These are phyloP conservation scores for Stagonosporopsis tanaceti DNA, from an alignment of 2,329 filamentous ascomycete species.

Conservation along the genomic window DNA sequence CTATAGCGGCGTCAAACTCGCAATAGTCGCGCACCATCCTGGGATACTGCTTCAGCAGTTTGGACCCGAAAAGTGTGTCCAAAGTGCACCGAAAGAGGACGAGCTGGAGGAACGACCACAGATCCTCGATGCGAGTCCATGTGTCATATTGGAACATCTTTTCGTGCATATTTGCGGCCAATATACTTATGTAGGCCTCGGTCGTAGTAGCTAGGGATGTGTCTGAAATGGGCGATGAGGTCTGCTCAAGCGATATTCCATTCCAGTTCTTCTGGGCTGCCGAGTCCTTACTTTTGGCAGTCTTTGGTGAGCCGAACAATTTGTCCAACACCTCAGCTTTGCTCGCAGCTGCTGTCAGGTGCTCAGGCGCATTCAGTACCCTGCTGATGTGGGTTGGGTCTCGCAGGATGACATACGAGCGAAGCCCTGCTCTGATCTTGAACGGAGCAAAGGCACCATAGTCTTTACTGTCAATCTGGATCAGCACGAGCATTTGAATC, in stretches of 20 bases:
- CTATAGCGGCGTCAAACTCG: constrained; percentile 32
- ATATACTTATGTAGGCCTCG: constrained; percentile 30
- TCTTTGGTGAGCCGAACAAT: constrained; percentile 23
- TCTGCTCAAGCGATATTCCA: background rate
- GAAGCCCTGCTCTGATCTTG: constrained; percentile 29
- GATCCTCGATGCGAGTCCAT: constrained; percentile 44
- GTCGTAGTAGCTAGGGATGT: constrained; percentile 12
- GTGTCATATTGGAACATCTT: constrained; percentile 41
- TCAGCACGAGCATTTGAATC: constrained; percentile 7
- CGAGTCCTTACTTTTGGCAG: background rate
- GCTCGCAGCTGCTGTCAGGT: constrained; percentile 7
- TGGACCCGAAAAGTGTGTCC: constrained; percentile 36
- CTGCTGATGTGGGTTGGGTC: constrained; percentile 33
- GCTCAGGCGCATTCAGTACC: constrained; percentile 23
- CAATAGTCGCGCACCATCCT: constrained; percentile 36
- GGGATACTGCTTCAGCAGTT: constrained; percentile 37
- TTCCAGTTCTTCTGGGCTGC: constrained; percentile 9
- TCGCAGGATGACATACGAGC: constrained; percentile 31
- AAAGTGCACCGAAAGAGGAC: constrained; percentile 36
- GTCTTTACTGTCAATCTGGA: constrained; percentile 25
- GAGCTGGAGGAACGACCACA: constrained; percentile 42
- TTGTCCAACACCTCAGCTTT: constrained; percentile 23
- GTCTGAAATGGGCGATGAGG: constrained; percentile 24
- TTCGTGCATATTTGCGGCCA: constrained; percentile 36
- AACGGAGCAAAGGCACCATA: constrained; percentile 37